phyloP scores from a whole-genome alignment of 352 stramenopile genomes.

The Globisporangium mamillatum region DNA sequence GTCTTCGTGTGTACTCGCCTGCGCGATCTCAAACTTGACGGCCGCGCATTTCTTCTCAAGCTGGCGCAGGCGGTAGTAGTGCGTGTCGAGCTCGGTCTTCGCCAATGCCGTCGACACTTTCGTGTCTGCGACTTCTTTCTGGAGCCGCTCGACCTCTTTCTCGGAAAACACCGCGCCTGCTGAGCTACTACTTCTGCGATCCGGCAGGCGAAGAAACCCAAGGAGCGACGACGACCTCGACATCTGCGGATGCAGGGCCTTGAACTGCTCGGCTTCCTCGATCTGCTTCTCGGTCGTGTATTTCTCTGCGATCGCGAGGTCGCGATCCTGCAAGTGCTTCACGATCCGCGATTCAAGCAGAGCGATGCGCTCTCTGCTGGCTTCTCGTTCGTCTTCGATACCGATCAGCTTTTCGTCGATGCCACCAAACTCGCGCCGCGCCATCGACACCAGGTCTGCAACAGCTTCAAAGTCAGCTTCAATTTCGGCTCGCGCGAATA shows the following conservation, averaged over 20 bases:
- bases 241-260: constrained; percentile 27
- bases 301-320: constrained; percentile 65
- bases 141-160: constrained; percentile 59
- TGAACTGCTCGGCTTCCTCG: constrained; percentile 54
- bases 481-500: constrained; percentile 35
- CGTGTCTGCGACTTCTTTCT: constrained; percentile 63
- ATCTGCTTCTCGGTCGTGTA: constrained; percentile 73
- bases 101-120: constrained; percentile 57
- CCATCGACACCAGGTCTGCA: constrained; percentile 48
- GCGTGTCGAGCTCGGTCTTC: constrained; percentile 57
- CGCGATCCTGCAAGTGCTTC: constrained; percentile 70
- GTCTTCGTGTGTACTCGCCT: constrained; percentile 60
- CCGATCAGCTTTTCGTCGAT: constrained; percentile 41
- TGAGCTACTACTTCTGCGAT: constrained; percentile 17
- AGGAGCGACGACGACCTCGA: constrained; percentile 24
- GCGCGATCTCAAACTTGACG: constrained; percentile 65
- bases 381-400: constrained; percentile 40
- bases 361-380: constrained; percentile 45
- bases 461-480: constrained; percentile 48
- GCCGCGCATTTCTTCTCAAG: constrained; percentile 55
- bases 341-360: constrained; percentile 69
- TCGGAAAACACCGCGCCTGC: constrained; percentile 23
- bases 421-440: constrained; percentile 35
- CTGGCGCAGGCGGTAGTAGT: constrained; percentile 56
- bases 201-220: constrained; percentile 19